These are phyloP conservation scores for Geum urbanum DNA, from an alignment of 306 rosid genomes.

Conservation along the genomic window DNA sequence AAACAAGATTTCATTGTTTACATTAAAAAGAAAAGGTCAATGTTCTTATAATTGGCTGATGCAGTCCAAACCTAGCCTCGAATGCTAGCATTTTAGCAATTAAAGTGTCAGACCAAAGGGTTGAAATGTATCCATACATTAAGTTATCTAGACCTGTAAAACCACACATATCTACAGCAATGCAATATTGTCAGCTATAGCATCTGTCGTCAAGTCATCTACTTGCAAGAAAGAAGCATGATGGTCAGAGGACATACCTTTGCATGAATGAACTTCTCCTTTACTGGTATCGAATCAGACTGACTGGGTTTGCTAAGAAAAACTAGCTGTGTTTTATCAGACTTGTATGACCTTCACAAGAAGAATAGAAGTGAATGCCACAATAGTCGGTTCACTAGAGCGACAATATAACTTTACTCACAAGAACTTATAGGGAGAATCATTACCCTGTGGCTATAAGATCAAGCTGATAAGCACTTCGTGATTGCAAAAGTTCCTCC, in stretches of 20 bases:
- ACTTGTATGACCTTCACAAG: constrained; percentile 62
- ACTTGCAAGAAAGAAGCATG: background rate
- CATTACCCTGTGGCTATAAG: constrained; percentile 83
- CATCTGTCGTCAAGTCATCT: background rate
- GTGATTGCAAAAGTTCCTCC: constrained; percentile 95
- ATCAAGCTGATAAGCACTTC: constrained; percentile 87
- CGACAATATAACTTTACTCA: background rate
- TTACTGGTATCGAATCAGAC: constrained; percentile 79
- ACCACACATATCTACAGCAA: background rate
- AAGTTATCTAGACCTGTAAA: no score
- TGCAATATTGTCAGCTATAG: background rate
- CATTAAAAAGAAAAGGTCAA: background rate
- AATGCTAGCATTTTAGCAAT: background rate
- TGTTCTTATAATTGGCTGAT: background rate
- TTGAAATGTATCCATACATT: background rate
- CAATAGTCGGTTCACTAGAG: constrained; percentile 21
- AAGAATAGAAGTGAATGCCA: constrained; percentile 33
- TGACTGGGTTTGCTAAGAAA: constrained; percentile 77
- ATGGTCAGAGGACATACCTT: constrained; percentile 50
- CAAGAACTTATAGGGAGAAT: constrained; percentile 31
- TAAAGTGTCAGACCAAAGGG: background rate
- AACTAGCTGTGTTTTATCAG: constrained; percentile 57
- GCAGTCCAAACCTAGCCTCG: background rate
- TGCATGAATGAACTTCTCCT: constrained; percentile 97
- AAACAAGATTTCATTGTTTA: background rate